Evolutionary conservation across 148 eudicot genomes (phyloP), one percentile per base, ranked within the genome.

Genomic region (Arctostaphylos glauca): DNA sequence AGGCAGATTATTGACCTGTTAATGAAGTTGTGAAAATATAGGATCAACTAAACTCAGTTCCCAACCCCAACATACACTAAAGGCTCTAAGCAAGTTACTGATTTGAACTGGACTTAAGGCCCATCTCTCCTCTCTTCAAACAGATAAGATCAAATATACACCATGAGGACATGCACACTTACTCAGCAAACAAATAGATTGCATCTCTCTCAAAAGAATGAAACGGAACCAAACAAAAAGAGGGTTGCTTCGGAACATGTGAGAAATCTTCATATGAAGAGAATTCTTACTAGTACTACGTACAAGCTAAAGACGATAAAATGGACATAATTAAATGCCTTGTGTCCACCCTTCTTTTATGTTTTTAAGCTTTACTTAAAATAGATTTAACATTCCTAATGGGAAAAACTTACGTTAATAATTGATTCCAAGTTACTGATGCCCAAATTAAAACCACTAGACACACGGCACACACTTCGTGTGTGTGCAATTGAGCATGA

Each of bases 1-100:
- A 86, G 97, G 93, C 58, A 89, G 75, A 86, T 90, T 89, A 84
- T 83, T 93, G 74, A 89, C 93, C 96, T 94, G 90, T 75, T 79
- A 55, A 84, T 59, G 38, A 85, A 66, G 74, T 85, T 15, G 80
- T 80, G 52, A 31, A 85, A 80, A 89, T 74, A 38, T 21, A 85
- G 71, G 8, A 80, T 21, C 56, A 82, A 46, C 55, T 48, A 74
- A 59, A 47, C 67, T 67, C 49, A 75, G 38, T n/a, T n/a, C 41
- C 48, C n/a, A 16, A 16, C 23, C 23, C 21, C 31, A 46, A 58
- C 16, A 44, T 52, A 62, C 52, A 84, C 43, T 23, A 3, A 38
- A 38, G 55, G 71, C 44, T 66, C 71, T 9, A 59, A 43, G 31
- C 19, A 16, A 78, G 38, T 60, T 60, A n/a, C 66, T 66, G 71